Percentiles rank a stretch among this genome's conserved stretches.
These are phyloP conservation scores for Heracleum sosnowskyi DNA, from an alignment of 129 eudicot species.

Conservation along the genomic window DNA sequence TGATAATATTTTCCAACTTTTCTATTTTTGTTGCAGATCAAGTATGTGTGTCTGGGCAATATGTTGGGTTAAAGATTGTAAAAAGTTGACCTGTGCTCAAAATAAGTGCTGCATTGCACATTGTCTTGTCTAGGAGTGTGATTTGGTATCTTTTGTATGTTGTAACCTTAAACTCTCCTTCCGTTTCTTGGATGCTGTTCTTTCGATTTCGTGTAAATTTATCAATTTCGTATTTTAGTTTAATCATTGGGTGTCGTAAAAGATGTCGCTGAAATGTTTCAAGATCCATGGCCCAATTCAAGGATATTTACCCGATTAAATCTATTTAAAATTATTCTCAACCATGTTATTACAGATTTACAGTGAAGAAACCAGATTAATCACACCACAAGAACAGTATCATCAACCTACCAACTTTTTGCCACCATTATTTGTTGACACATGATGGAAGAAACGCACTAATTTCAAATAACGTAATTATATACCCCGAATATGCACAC, in stretches of 20 bases:
- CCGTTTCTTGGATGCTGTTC: not conserved
- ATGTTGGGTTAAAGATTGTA: slow-evolving; percentile 29
- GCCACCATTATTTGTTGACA: no score
- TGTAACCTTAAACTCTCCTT: not conserved
- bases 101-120: slow-evolving; percentile 1
- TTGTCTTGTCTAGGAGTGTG: not conserved
- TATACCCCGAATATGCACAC: no score
- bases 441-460: no score
- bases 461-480: no score
- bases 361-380: no score
- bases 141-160: not conserved
- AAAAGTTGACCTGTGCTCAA: not conserved
- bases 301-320: no score
- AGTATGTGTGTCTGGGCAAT: slow-evolving; percentile 81
- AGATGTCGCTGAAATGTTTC: not conserved
- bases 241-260: not conserved
- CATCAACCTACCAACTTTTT: no score
- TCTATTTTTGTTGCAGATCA: slow-evolving; percentile 42
- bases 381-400: no score
- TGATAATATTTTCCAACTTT: not conserved
- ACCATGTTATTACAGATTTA: no score
- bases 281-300: no score
- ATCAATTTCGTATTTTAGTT: not conserved
- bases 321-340: no score
- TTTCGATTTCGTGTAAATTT: not conserved